These are phyloP conservation scores for Maudiozyma serrabonitensis DNA, from an alignment of 805 yeast genomes.

Conservation along the genomic window DNA sequence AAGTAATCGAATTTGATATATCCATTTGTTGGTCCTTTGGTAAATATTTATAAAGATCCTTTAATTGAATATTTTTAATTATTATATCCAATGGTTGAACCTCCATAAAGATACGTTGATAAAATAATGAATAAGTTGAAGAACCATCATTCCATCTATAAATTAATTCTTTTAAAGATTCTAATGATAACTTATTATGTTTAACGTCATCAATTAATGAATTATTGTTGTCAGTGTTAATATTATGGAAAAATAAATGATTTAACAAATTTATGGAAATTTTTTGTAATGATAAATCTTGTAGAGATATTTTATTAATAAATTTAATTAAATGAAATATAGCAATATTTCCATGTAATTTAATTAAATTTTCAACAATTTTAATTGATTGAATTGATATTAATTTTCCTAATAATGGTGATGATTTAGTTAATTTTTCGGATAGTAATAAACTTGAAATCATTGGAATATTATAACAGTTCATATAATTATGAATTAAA, in stretches of 20 bases:
- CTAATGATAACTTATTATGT: slow-evolving; percentile 19
- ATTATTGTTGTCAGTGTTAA: slow-evolving; percentile 9
- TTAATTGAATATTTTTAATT: slow-evolving; percentile 2
- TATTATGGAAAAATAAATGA: slow-evolving; percentile 23
- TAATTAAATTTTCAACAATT: slow-evolving; percentile 29
- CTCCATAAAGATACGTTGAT: slow-evolving; percentile 10
- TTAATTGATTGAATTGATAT: slow-evolving; percentile 13
- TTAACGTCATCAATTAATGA: slow-evolving; percentile 2
- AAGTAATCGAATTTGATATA: background rate
- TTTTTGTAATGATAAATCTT: slow-evolving; percentile 29
- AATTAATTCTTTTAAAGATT: slow-evolving; percentile 18
- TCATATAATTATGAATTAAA: slow-evolving; percentile 15
- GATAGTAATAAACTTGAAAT: slow-evolving; percentile 14
- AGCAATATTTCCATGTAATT: slow-evolving; percentile 30
- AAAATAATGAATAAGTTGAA: slow-evolving; percentile 17
- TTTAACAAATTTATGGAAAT: slow-evolving; percentile 24
- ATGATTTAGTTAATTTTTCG: background rate
- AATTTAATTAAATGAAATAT: slow-evolving; percentile 30
- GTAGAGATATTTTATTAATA: slow-evolving; percentile 24
- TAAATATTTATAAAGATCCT: slow-evolving; percentile 11
- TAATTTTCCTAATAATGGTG: slow-evolving; percentile 3
- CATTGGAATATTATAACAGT: slow-evolving; percentile 18
- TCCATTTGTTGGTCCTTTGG: slow-evolving; percentile 7
- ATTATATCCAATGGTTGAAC: slow-evolving; percentile 14
- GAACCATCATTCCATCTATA: slow-evolving; percentile 31